Base-by-base conservation (phyloP, 257 asterid species). In the Cynanchum wilfordii region DNA sequence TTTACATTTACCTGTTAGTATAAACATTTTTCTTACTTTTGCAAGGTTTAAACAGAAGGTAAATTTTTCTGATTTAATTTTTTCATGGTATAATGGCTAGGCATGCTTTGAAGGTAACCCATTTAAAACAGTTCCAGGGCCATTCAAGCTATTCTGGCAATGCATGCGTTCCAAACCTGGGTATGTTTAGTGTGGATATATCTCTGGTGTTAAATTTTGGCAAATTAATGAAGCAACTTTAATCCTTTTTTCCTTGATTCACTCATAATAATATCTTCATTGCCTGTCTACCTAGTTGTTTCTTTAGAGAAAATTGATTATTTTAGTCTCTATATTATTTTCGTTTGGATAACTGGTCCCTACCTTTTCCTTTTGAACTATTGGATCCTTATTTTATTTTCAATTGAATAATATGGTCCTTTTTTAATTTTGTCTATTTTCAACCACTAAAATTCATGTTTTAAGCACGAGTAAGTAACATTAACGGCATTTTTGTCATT, bases 141-240 rank as follows among this genome's bases (percentile, higher is more conserved):
- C 99, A 69, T 95, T 87, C 88, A 95, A 89, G 90, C 87, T 92
- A 40, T 95, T 95, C 73, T 87, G 86, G 85, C 86, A 63, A 84
- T 95, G 99, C 85, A 95, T 95, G 99, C 90, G 93, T 33, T 90
- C 99, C 13, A 90, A 90, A 73, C 98, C 95, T 30, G 99, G 99
- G 99, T 94, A 88, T 9, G 83, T 68, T 42, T 22, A 13, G 16
- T 58, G 40, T 68, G n/a, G 15, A 50, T 40, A 17, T 58, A 22
- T 57, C 20, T 70, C n/a, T 51, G 25, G 15, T 10, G 25, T 10
- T 30, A 52, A 30, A 22, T 10, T 0, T 38, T 3, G 63, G 40
- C 25, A 29, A 10, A n/a, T 62, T 52, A 17, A 11, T 75, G 49
- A 57, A 54, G 42, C 47, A 40, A 66, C 25, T 74, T 24, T 8